A percentile compares a stretch with the other conserved stretches of the same genome.
phyloP scores from a whole-genome alignment of 768 basidiomycete genomes.

The Trametes meyenii region DNA sequence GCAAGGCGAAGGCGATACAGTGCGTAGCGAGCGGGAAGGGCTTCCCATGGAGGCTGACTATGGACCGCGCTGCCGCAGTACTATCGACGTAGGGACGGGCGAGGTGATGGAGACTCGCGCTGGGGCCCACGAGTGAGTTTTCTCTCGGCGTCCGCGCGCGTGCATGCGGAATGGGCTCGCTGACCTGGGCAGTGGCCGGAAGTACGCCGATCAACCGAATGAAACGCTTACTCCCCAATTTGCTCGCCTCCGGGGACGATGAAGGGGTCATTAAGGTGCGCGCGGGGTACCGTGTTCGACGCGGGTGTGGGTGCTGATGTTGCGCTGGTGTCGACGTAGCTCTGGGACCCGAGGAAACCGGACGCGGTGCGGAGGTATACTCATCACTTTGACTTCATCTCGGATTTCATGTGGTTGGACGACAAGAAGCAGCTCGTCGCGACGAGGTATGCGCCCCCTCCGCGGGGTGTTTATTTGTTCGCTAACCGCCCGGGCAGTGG shows the following conservation, averaged over 20 bases:
- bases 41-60: neutral
- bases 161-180: neutral
- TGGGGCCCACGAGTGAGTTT: slow-evolving; percentile 36
- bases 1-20: slow-evolving; percentile 81
- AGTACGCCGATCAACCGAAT: slow-evolving; percentile 89
- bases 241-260: slow-evolving; percentile 88
- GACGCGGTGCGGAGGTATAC: slow-evolving; percentile 67
- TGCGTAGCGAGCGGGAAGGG: slow-evolving; percentile 43
- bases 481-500: slow-evolving; percentile 54
- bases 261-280: slow-evolving; percentile 89
- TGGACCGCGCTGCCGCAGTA: slow-evolving; percentile 18
- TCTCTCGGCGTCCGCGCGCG: slow-evolving; percentile 1
- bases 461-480: neutral
- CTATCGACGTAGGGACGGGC: slow-evolving; percentile 30
- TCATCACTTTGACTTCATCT: slow-evolving; percentile 95
- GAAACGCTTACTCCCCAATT: slow-evolving; percentile 65
- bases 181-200: slow-evolving; percentile 26
- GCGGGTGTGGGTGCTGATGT: too few relatives aligned
- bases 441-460: slow-evolving; percentile 67
- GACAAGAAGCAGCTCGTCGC: slow-evolving; percentile 66
- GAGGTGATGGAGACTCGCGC: slow-evolving; percentile 29
- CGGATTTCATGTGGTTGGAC: slow-evolving; percentile 85
- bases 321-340: slow-evolving; percentile 43
- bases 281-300: neutral
- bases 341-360: slow-evolving; percentile 85